Conservation (phyloP, 2,329 filamentous ascomycete genomes). For the Calonectria pseudoreteaudii region DNA sequence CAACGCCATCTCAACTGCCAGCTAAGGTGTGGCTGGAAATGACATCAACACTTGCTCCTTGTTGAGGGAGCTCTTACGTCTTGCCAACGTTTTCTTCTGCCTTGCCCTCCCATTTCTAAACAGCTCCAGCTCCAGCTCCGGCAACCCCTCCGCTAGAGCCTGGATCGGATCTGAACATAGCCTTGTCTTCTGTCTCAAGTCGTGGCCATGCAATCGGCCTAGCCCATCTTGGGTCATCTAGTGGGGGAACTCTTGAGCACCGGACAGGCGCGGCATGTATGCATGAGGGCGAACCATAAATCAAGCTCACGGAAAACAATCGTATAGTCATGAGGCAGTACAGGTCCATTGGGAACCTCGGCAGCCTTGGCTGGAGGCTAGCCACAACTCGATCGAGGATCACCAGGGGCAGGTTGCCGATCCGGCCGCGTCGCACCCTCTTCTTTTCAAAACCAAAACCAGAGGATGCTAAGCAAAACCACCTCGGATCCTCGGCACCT, state of each 20-base stretch:
- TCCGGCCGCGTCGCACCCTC: slow-evolving; percentile 29
- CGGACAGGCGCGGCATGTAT: not conserved
- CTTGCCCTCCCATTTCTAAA: slow-evolving; percentile 27
- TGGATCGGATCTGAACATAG: not conserved
- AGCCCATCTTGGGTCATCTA: not conserved
- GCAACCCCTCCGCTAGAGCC: not conserved
- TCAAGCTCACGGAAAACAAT: not conserved
- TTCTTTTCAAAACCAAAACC: slow-evolving; percentile 32
- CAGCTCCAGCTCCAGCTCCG: not conserved
- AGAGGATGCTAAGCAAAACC: slow-evolving; percentile 32
- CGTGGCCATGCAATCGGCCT: slow-evolving; percentile 14
- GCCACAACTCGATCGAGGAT: slow-evolving; percentile 30
- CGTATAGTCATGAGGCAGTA: slow-evolving; percentile 37
- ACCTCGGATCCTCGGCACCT: slow-evolving; percentile 43
- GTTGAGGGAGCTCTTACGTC: slow-evolving; percentile 25
- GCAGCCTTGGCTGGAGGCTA: slow-evolving; percentile 32
- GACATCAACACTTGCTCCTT: slow-evolving; percentile 40
- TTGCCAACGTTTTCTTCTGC: slow-evolving; percentile 34
- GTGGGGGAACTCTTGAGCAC: not conserved
- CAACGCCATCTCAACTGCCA: slow-evolving; percentile 12
- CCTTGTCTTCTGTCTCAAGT: not conserved
- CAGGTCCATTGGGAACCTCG: slow-evolving; percentile 37
- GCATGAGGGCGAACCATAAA: slow-evolving; percentile 15
- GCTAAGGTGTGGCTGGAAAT: slow-evolving; percentile 34
- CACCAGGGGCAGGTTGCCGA: slow-evolving; percentile 14